phyloP scores from a whole-genome alignment of 768 basidiomycete genomes.

The Stropharia rugosoannulata region DNA sequence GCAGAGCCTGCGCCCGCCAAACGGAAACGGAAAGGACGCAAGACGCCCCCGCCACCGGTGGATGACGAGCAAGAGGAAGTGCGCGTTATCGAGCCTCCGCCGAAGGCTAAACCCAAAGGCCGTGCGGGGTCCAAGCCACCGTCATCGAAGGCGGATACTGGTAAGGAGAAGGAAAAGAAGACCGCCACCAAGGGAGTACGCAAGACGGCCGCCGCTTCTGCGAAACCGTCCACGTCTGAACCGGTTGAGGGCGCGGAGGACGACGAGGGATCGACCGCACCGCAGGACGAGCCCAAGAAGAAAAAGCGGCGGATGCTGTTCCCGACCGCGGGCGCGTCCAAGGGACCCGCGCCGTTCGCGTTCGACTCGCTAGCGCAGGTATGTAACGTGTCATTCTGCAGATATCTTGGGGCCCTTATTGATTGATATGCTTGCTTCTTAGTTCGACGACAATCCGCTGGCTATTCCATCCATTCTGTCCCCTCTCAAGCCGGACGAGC shows the following conservation, averaged over 20 bases:
- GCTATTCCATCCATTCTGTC: conserved; percentile 69
- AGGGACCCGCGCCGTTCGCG: conserved; percentile 43
- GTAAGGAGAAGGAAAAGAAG: no score
- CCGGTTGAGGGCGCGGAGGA: conserved; percentile 17
- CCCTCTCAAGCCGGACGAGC: conserved; percentile 58
- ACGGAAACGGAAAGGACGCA: conserved; percentile 33
- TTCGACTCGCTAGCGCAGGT: conserved; percentile 27
- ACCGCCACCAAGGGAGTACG: conserved; percentile 14
- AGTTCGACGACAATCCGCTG: conserved; percentile 41
- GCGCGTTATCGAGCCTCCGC: background rate
- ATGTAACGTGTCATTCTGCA: conserved; percentile 26
- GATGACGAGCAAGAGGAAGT: background rate
- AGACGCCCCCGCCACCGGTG: conserved; percentile 3
- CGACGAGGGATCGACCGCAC: background rate
- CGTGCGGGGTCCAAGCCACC: background rate
- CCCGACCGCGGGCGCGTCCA: conserved; percentile 35
- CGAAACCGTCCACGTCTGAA: conserved; percentile 14
- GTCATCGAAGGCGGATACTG: no score
- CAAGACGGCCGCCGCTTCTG: conserved; percentile 17
- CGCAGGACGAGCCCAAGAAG: conserved; percentile 46
- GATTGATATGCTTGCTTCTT: background rate
- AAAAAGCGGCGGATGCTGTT: conserved; percentile 72
- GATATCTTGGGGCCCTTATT: background rate
- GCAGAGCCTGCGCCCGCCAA: conserved; percentile 3
- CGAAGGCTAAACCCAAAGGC: background rate